Percentiles rank a stretch among this genome's conserved stretches.
Evolutionary conservation across 2,329 filamentous ascomycete species (phyloP).

Genomic region (Cryphonectria nitschkei): DNA sequence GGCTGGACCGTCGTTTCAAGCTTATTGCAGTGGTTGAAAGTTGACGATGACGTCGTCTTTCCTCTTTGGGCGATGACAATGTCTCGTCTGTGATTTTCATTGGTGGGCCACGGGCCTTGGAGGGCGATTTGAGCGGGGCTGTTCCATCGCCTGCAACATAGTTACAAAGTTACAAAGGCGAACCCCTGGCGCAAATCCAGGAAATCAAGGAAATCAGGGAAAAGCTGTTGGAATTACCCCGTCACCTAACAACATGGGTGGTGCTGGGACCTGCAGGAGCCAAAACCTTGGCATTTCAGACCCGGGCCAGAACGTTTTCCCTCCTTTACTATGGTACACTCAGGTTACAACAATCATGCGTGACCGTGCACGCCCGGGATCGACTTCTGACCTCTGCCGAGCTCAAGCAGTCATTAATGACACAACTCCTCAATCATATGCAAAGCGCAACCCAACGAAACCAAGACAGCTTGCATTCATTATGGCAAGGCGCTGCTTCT

Average conservation of each 20-base stretch:
- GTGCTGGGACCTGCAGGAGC: background rate
- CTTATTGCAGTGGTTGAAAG: background rate
- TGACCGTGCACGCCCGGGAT: background rate
- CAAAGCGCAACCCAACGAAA: too few species aligned
- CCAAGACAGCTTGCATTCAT: too few species aligned
- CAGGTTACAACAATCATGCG: background rate
- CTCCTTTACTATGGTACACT: too few species aligned
- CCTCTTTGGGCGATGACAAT: conserved; percentile 12
- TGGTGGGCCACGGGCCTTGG: background rate
- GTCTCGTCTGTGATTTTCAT: background rate
- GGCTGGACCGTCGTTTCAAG: conserved; percentile 16
- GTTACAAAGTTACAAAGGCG: too few species aligned
- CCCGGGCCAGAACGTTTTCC: background rate
- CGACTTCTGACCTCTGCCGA: too few species aligned
- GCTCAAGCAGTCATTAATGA: background rate
- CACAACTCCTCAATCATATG: background rate
- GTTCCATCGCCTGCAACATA: background rate
- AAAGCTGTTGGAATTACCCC: background rate
- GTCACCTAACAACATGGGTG: background rate
- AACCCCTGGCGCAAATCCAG: background rate
- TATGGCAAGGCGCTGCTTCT: too few species aligned
- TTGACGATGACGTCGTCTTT: conserved; percentile 19
- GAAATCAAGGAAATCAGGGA: conserved; percentile 1
- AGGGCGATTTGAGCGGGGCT: background rate
- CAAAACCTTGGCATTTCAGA: background rate